These are phyloP conservation scores for Aureoboletus auriporus DNA, from an alignment of 768 basidiomycete species.

Conservation along the genomic window DNA sequence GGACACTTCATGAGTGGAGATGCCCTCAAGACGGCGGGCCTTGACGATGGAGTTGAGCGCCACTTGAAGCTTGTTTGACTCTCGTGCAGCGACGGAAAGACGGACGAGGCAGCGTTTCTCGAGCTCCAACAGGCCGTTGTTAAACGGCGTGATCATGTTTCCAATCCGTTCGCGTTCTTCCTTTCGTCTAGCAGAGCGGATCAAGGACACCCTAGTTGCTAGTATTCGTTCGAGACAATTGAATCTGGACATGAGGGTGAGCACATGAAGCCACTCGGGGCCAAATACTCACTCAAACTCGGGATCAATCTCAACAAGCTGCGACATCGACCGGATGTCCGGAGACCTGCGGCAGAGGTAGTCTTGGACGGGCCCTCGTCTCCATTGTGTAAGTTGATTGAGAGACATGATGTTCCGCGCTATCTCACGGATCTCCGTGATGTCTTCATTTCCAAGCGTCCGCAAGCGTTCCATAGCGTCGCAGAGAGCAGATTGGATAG, in stretches of 20 bases:
- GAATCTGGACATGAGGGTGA: slow-evolving; percentile 50
- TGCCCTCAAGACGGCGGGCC: slow-evolving; percentile 58
- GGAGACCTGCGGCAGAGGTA: slow-evolving; percentile 31
- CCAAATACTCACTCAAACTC: slow-evolving; percentile 61
- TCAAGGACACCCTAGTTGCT: slow-evolving; percentile 77
- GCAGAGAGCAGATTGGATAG: slow-evolving; percentile 48
- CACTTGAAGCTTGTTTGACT: slow-evolving; percentile 65
- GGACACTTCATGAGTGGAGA: slow-evolving; percentile 50
- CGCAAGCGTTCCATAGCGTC: slow-evolving; percentile 65
- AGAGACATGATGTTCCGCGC: slow-evolving; percentile 77
- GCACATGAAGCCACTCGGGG: background rate
- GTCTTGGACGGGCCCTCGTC: slow-evolving; percentile 27
- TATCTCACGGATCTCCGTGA: slow-evolving; percentile 68
- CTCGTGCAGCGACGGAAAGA: slow-evolving; percentile 69
- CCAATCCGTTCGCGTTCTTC: slow-evolving; percentile 79
- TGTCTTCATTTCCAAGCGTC: slow-evolving; percentile 69
- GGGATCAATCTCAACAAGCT: slow-evolving; percentile 45
- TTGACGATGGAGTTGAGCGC: slow-evolving; percentile 82
- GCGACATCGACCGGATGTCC: slow-evolving; percentile 34
- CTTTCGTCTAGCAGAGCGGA: slow-evolving; percentile 63
- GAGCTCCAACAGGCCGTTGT: slow-evolving; percentile 45
- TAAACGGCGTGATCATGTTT: slow-evolving; percentile 53
- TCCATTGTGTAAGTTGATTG: slow-evolving; percentile 70
- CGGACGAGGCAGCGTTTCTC: slow-evolving; percentile 70
- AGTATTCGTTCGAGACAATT: slow-evolving; percentile 69